Evolutionary conservation across 2,329 filamentous ascomycete genomes (phyloP), one percentile per base, ranked within the genome.

Genomic region (Apiospora arundinis): DNA sequence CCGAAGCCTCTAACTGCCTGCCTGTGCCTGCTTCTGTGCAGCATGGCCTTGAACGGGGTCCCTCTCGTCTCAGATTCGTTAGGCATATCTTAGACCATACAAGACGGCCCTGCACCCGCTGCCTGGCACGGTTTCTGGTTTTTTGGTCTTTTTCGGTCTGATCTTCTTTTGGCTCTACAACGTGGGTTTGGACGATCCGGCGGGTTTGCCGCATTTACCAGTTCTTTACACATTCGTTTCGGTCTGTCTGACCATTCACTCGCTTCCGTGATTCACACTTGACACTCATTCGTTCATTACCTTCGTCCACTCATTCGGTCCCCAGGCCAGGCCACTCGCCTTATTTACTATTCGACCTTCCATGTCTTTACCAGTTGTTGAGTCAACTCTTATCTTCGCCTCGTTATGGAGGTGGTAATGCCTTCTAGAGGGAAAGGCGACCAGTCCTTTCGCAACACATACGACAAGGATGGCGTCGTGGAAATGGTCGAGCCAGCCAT

Each of bases 331-430:
- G 21, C 56, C 56, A 40, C 32, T 40, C 56, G 40, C 32, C 9
- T 23, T 40, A 37, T 63, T 48, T 23, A 40, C n/a, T 23, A 40
- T n/a, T n/a, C 32, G 32, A 32, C 18, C 56, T 63, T 69, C 46
- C 67, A 69, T 69, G 67, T 56, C 45, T 69, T 69, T 49, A 49
- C 28, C 40, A 69, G 67, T 56, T 49, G 28, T 56, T 42, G 23
- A 56, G 32, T 42, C 67, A 40, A 56, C 48, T 69, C 46, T 49
- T 7, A 32, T 52, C n/a, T 60, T 71, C 69, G 60, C 67, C 72
- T 71, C 72, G 75, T 70, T 68, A 78, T 79, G 77, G 77, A 78
- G 65, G 75, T 74, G 71, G 70, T 76, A 72, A 75, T 73, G 67
- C 70, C 69, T 70, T 63, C 72, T 72, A 74, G 74, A 66, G 74